Evolutionary conservation across 306 rosid species (phyloP).

Genomic region (Senna siamea): DNA sequence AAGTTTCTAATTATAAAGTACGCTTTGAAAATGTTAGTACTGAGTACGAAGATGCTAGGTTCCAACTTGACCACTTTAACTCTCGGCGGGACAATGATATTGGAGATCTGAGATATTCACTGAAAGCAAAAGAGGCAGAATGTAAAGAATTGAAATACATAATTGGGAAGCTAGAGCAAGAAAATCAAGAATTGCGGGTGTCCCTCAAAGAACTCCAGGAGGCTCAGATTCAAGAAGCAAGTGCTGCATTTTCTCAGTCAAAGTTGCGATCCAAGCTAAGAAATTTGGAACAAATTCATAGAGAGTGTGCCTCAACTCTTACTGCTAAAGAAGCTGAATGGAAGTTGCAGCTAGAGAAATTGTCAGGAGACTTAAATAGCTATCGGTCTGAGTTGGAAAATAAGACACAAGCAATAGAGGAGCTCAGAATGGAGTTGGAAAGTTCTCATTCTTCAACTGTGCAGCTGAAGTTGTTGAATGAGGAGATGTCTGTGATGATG

Average conservation of each 20-base stretch:
- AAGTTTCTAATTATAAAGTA: slow-evolving; percentile 50
- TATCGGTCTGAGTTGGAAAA: neutral
- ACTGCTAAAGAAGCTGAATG: slow-evolving; percentile 67
- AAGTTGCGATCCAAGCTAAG: slow-evolving; percentile 66
- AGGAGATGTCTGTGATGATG: slow-evolving; percentile 17
- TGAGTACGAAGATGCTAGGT: slow-evolving; percentile 47
- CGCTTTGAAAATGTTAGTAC: slow-evolving; percentile 37
- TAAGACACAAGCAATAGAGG: slow-evolving; percentile 7
- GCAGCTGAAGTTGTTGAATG: slow-evolving; percentile 11
- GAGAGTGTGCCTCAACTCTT: slow-evolving; percentile 52
- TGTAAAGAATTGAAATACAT: slow-evolving; percentile 57
- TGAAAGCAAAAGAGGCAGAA: slow-evolving; percentile 52
- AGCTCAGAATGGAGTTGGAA: slow-evolving; percentile 9
- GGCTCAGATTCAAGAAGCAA: slow-evolving; percentile 73
- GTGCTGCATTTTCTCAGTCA: slow-evolving; percentile 65
- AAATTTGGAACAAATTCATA: slow-evolving; percentile 61
- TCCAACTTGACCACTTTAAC: slow-evolving; percentile 42
- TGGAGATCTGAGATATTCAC: slow-evolving; percentile 51
- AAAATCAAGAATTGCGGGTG: slow-evolving; percentile 50
- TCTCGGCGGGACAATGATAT: slow-evolving; percentile 54
- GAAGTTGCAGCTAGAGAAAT: slow-evolving; percentile 42
- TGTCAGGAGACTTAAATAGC: neutral
- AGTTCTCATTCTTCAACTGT: slow-evolving; percentile 8
- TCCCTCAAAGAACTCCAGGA: slow-evolving; percentile 74
- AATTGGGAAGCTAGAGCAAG: slow-evolving; percentile 52